Conservation (phyloP, 805 yeast genomes). For the Yamadazyma tumulicola region DNA sequence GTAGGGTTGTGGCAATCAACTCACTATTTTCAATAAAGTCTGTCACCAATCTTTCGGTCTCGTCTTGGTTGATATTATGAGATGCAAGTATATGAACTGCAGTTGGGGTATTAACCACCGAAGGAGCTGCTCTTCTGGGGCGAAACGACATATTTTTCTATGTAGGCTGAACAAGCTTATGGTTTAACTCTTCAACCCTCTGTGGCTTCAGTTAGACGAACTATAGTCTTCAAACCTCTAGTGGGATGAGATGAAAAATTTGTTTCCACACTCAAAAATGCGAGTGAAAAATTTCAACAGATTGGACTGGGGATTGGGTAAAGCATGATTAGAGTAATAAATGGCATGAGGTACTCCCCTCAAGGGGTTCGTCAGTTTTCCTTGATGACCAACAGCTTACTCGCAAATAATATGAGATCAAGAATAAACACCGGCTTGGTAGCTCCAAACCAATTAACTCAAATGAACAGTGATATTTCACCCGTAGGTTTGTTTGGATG, state of each 20-base stretch:
- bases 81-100: conserved; percentile 29
- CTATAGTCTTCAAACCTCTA: no score
- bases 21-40: conserved; percentile 42
- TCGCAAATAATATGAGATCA: neutral
- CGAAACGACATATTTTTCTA: conserved; percentile 3
- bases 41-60: conserved; percentile 45
- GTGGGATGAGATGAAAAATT: conserved; percentile 2
- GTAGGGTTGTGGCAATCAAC: conserved; percentile 25
- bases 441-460: neutral
- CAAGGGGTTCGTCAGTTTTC: conserved; percentile 5
- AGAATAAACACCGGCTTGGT: no score
- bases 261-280: no score
- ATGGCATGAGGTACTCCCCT: no score
- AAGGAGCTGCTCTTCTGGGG: conserved; percentile 38
- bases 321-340: no score
- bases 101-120: conserved; percentile 49
- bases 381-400: conserved; percentile 1
- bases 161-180: neutral
- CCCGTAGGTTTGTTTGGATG: conserved; percentile 21
- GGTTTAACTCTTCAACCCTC: neutral
- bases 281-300: no score
- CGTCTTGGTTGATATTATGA: conserved; percentile 30
- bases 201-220: no score
- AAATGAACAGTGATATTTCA: neutral
- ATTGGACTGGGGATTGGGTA: no score